A percentile compares a stretch with the other conserved stretches of the same genome.
Conservation (phyloP, 345 rosid genomes). For the Orychophragmus violaceus region DNA sequence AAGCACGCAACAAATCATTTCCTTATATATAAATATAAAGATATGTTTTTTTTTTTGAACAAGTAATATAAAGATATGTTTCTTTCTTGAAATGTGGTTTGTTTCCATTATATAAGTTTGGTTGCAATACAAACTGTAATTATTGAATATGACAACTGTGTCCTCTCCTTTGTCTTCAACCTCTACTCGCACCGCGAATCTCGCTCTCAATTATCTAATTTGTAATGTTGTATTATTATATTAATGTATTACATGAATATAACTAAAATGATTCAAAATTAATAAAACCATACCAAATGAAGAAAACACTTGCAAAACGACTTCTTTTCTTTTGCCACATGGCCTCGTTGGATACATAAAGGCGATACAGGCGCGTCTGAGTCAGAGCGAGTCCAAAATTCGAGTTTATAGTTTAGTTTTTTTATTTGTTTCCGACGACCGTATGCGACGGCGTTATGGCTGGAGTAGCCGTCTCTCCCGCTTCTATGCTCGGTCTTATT, state of each 20-base stretch:
- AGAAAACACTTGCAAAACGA: neutral
- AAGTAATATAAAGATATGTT: too few relatives aligned
- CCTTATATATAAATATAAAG: neutral
- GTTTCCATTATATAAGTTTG: conserved; percentile 7
- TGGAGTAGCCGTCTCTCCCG: conserved; percentile 23
- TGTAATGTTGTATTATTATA: neutral
- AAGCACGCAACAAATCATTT: conserved; percentile 16
- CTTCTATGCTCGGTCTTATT: conserved; percentile 21
- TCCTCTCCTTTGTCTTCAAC: neutral
- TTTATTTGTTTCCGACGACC: neutral
- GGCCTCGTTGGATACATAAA: conserved; percentile 24
- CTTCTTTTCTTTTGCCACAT: neutral
- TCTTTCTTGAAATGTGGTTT: neutral
- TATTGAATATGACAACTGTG: conserved; percentile 48
- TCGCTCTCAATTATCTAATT: conserved; percentile 24
- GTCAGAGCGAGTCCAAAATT: neutral
- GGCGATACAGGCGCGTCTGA: neutral
- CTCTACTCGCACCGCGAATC: conserved; percentile 36
- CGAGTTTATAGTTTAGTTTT: neutral
- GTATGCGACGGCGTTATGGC: conserved; percentile 17
- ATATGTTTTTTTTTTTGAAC: neutral
- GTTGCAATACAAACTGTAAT: conserved; percentile 35
- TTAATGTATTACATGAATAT: neutral
- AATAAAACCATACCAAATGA: neutral
- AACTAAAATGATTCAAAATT: neutral